Base-by-base conservation (phyloP, 176 grass and related monocot genomes). In the Avena insularis region DNA sequence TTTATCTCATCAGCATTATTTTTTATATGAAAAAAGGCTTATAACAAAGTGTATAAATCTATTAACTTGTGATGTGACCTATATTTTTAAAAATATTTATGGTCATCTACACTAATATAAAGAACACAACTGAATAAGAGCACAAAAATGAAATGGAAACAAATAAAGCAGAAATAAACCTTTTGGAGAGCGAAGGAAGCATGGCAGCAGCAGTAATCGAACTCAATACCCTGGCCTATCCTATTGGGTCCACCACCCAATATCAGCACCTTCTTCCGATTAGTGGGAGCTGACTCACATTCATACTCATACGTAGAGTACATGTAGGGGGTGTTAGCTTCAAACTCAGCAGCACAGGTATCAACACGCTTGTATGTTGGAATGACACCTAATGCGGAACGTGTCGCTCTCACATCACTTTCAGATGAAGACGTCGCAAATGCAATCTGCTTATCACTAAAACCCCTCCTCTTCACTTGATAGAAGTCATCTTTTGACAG, bases 181-280 rank as follows among this genome's bases (percentile, higher is more conserved):
- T 99, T 79, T 70, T 88, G 89, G n/a, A 99, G 97, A 1, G 92
- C 92, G 81, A 99, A 99, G n/a, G 94, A 93, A 83, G 97, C 94
- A 90, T 99, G 97, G 53, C 97, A 99, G 83, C 97, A 99, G 80
- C 97, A 99, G 75, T 99, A 99, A 83, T 99, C 97, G 84, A 99
- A 99, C 74, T 99, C 97, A 17, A 99, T 99, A 57, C 94, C 94
- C 84, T 99, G 97, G 60, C 97, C 97, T 53, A 99, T 99, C 31
- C 97, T 91, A 80, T 99, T 99, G 65, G 97, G 94, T 10, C 97
- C 97, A 86, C 97, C 97, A 87, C 97, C 97, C 89, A 99, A 88
- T 90, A 99, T 99, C 78, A 99, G 69, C 67, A 99, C 97, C 81
- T 99, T 99, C 88, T 97, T 99, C 80, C 82, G 93, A 79, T 81